Evolutionary conservation across 2,329 filamentous ascomycete genomes (phyloP), one percentile per base, ranked within the genome.

Genomic region (Colletotrichum destructivum): DNA sequence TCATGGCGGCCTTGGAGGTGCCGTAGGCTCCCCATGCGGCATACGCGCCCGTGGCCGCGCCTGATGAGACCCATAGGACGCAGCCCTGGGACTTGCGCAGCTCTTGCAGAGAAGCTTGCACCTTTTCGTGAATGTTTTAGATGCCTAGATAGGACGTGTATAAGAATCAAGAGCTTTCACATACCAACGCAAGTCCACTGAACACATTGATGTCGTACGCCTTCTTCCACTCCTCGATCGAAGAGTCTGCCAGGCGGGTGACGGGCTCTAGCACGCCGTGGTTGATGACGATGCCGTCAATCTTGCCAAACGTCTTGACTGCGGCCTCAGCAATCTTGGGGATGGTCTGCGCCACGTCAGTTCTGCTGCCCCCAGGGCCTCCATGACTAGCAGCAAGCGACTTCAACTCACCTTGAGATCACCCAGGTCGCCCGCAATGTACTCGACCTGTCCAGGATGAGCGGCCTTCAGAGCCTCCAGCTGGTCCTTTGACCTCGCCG

Each of bases 181-280:
- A 78, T 84, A 97, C 94, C 81, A 98, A 85, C 44, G 90, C 91
- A 55, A 98, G 84, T 38, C 90, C 90, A 75, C 94, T 96, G 80
- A 98, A 95, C 76, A 98, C 90, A 80, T 98, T 98, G 73, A 94
- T 86, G 76, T 97, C 92, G 81, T 94, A 98, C 11, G 88, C 85
- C 2, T 84, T 82, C 77, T 90, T 92, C 94, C 95, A 98, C 72
- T 93, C 91, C 47, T 93, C 90, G 0, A 90, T 78, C n/a, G 89
- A 88, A 18, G 88, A 87, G 66, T 96, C 89, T 4, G 84, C 90
- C 55, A 98, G 84, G 69, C 89, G 90, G 62, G 89, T 90, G 52
- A 97, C 91, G 1, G 94, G 93, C n/a, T 90, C 88, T 55, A 99
- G 83, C 0, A 91, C 86, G 23, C 95, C 95, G 79, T 99, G 96